phyloP scores from a whole-genome alignment of 176 grass and related monocot genomes.

The Eleusine coracana region DNA sequence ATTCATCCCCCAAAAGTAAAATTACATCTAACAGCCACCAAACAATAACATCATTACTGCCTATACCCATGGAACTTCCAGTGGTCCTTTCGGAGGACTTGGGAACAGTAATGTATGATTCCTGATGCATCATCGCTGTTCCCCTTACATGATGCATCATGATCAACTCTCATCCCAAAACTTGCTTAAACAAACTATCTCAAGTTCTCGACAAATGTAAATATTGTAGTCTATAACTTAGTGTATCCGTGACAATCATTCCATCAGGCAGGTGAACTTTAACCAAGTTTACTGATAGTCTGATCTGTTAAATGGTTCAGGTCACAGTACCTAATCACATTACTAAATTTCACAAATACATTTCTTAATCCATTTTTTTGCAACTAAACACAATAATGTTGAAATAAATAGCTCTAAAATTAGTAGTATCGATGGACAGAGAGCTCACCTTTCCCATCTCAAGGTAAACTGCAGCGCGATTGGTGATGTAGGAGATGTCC shows the following conservation, averaged over 20 bases:
- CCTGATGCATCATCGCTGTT: not conserved
- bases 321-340: not conserved
- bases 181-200: not conserved
- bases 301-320: not conserved
- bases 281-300: not conserved
- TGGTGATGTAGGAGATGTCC: slow-evolving; percentile 92
- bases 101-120: not conserved
- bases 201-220: not conserved
- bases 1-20: not conserved
- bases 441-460: slow-evolving; percentile 88
- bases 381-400: not conserved
- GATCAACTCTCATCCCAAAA: not conserved
- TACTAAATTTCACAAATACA: not conserved
- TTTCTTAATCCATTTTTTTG: not conserved
- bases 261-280: not conserved
- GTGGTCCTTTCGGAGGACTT: not conserved
- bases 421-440: not conserved
- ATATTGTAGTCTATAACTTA: not conserved
- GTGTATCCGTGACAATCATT: not conserved
- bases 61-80: slow-evolving; percentile 2
- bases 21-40: not conserved
- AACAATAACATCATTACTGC: not conserved
- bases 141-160: not conserved
- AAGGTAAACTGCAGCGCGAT: slow-evolving; percentile 88
- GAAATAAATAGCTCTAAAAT: not conserved